Evolutionary conservation across 768 basidiomycete species (phyloP), one percentile per base, ranked within the genome.

Genomic region (Coprinopsis sp.): DNA sequence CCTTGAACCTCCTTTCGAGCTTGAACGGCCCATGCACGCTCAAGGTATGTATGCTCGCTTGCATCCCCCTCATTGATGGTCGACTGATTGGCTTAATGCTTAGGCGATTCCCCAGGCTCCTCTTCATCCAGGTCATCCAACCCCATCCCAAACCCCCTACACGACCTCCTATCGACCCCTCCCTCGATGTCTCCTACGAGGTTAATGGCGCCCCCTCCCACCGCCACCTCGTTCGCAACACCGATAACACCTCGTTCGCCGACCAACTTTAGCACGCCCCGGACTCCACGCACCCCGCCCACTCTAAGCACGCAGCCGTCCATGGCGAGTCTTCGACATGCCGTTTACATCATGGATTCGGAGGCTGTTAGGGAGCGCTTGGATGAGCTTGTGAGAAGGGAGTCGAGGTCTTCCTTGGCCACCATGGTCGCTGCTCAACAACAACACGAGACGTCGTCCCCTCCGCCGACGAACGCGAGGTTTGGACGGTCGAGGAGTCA

Each of bases 261-360:
- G n/a, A n/a, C n/a, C n/a, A n/a, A n/a, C n/a, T n/a, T n/a, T n/a
- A 31, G 8, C 11, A 39, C 6, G 6, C 22, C 38, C 5, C 38
- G 18, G 5, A 19, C 16, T 11, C 19, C 38, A 10, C 38, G 40
- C 6, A 42, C 40, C 12, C 40, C 40, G 5, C 40, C 40, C 6
- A 30, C 40, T 4, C 28, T 42, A n/a, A 42, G 40, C 27, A 18
- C 27, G 27, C 40, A 42, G 4, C 7, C 40, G 8, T 10, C 10
- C 13, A 19, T 42, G 24, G 39, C 30, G 28, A 12, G 13, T 11
- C n/a, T 40, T 30, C 6, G 47, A 24, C 38, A 42, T 33, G 47
- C 47, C 10, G 39, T 48, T 28, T 48, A 41, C 19, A 48, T 48
- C 23, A 37, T 47, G 10, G 47, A 48, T 42, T 37, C 36, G 3